phyloP scores from a whole-genome alignment of 805 yeast genomes.

The Cyberlindnera petersonii region DNA sequence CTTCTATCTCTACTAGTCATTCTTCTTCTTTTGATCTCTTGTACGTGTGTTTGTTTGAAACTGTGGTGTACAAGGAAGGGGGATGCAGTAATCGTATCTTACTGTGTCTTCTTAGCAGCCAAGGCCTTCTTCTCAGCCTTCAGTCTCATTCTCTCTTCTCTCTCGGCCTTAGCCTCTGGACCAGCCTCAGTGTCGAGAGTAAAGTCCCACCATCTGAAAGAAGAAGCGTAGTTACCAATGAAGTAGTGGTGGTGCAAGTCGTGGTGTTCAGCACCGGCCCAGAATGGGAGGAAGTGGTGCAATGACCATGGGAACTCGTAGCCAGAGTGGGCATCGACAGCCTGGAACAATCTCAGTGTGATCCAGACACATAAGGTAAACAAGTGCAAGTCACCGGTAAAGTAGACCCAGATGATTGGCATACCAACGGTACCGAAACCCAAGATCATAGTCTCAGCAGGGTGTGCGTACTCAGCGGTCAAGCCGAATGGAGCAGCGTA shows the following conservation, averaged over 20 bases:
- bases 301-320: slow-evolving; percentile 97
- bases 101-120: slow-evolving; percentile 14
- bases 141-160: slow-evolving; percentile 59
- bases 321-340: slow-evolving; percentile 96
- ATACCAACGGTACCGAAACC: slow-evolving; percentile 97
- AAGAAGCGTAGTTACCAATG: slow-evolving; percentile 91
- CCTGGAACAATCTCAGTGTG: slow-evolving; percentile 84
- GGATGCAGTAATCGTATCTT: background rate
- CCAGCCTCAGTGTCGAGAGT: slow-evolving; percentile 88
- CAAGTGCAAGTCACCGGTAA: slow-evolving; percentile 75
- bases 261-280: slow-evolving; percentile 99
- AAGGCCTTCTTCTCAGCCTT: slow-evolving; percentile 23
- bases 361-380: slow-evolving; percentile 91
- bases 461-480: slow-evolving; percentile 97
- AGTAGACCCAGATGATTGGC: slow-evolving; percentile 79
- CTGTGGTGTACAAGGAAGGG: background rate
- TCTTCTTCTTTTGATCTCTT: too few species aligned
- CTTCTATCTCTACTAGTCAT: too few species aligned
- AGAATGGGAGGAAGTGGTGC: slow-evolving; percentile 86
- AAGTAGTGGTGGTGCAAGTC: slow-evolving; percentile 96
- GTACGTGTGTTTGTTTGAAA: too few species aligned
- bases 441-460: slow-evolving; percentile 82
- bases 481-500: slow-evolving; percentile 98
- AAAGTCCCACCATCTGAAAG: slow-evolving; percentile 96
- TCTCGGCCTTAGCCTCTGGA: slow-evolving; percentile 65